Evolutionary conservation across 768 basidiomycete genomes (phyloP).

Genomic region (Trichaptum fuscoviolaceum): DNA sequence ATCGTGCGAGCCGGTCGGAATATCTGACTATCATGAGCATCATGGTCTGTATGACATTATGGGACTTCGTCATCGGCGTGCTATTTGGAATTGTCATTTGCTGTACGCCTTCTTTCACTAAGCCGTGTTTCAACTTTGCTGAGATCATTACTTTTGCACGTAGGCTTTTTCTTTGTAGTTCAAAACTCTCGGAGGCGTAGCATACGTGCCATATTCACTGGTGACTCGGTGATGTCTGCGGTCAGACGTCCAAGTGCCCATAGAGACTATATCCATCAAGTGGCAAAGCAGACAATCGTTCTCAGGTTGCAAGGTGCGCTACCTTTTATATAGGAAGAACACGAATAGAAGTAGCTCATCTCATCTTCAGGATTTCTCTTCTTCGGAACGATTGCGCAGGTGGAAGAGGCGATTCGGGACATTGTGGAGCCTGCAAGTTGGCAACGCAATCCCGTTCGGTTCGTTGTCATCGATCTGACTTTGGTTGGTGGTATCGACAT

Average conservation of each 20-base stretch:
- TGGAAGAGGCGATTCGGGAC: constrained; percentile 80
- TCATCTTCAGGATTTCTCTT: constrained; percentile 64
- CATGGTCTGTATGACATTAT: constrained; percentile 88
- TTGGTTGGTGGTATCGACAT: constrained; percentile 90
- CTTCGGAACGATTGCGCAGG: constrained; percentile 88
- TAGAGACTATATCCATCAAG: constrained; percentile 85
- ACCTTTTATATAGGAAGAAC: neutral
- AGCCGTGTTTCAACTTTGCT: neutral
- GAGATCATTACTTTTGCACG: neutral
- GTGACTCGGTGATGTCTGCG: constrained; percentile 81
- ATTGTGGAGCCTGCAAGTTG: constrained; percentile 70
- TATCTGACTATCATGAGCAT: constrained; percentile 83
- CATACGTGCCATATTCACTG: constrained; percentile 79
- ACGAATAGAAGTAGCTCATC: neutral
- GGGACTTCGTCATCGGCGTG: constrained; percentile 93
- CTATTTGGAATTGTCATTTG: constrained; percentile 88
- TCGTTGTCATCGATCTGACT: constrained; percentile 83
- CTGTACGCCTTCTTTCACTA: constrained; percentile 45
- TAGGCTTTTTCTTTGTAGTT: constrained; percentile 94
- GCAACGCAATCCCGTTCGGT: constrained; percentile 73
- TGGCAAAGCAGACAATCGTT: constrained; percentile 86
- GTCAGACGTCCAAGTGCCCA: constrained; percentile 87
- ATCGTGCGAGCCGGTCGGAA: constrained; percentile 79
- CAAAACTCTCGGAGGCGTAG: constrained; percentile 84
- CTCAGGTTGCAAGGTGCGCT: constrained; percentile 73